These are phyloP conservation scores for Cardamine occulta DNA, from an alignment of 345 rosid species.

Conservation along the genomic window DNA sequence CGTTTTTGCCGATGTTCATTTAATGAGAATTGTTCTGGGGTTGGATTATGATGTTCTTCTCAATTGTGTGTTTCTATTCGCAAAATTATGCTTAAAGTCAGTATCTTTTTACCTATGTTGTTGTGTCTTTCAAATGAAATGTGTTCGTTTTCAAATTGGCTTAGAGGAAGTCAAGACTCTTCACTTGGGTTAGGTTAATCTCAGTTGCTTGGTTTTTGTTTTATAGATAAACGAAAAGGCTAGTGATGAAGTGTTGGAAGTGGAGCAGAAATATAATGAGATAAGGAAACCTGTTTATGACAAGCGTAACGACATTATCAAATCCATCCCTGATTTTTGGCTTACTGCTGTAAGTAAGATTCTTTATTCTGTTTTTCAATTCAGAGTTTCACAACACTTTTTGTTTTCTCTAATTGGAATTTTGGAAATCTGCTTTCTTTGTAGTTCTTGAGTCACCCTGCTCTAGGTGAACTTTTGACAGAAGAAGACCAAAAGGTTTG, in stretches of 20 bases:
- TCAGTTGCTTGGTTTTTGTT: neutral
- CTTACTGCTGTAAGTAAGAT: conserved; percentile 75
- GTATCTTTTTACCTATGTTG: neutral
- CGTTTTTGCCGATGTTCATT: conserved; percentile 50
- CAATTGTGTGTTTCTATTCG: conserved; percentile 48
- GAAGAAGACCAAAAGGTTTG: conserved; percentile 96
- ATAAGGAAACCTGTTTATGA: conserved; percentile 86
- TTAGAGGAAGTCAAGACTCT: neutral
- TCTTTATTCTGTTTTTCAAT: conserved; percentile 15
- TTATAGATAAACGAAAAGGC: conserved; percentile 90
- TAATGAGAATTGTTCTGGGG: conserved; percentile 40
- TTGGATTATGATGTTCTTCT: conserved; percentile 54
- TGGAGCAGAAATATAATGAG: conserved; percentile 87
- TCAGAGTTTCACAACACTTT: neutral
- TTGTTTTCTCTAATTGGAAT: neutral
- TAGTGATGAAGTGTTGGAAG: conserved; percentile 86
- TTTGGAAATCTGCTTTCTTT: conserved; percentile 5
- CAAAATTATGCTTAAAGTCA: neutral
- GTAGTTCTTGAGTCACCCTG: conserved; percentile 94
- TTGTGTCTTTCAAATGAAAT: conserved; percentile 13
- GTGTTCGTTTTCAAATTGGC: conserved; percentile 17
- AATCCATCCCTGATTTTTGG: conserved; percentile 93
- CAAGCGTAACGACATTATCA: conserved; percentile 75
- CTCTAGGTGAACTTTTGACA: conserved; percentile 68
- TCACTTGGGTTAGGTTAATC: neutral